These are phyloP conservation scores for Trichocladium antarcticum DNA, from an alignment of 495 filamentous ascomycete genomes.

Conservation along the genomic window DNA sequence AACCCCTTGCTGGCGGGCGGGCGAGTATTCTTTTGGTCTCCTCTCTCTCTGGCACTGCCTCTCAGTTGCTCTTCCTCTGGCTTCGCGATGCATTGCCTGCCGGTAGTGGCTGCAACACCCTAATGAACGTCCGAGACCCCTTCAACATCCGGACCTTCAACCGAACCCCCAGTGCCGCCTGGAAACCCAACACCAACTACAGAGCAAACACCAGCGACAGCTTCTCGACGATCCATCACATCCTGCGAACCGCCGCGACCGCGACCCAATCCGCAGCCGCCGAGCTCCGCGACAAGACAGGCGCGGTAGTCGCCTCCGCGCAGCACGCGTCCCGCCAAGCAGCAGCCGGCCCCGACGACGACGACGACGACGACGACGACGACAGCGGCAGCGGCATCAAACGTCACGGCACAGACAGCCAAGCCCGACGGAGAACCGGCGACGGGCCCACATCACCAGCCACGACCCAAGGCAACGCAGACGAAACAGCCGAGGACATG, in stretches of 20 bases:
- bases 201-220: not conserved
- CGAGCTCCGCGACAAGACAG: conserved; percentile 11
- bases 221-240: conserved; percentile 6
- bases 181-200: conserved; percentile 8
- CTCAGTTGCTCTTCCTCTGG: not conserved
- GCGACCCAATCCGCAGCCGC: conserved; percentile 12
- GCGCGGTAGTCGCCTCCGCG: conserved; percentile 5
- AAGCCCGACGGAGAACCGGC: not conserved
- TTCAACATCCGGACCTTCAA: conserved; percentile 14
- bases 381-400: not conserved
- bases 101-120: not conserved
- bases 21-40: not conserved
- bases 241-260: conserved; percentile 12
- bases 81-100: conserved; percentile 3
- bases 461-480: not conserved
- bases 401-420: no score
- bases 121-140: conserved; percentile 16
- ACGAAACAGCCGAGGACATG: conserved; percentile 39
- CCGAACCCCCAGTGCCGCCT: conserved; percentile 9
- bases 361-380: not conserved
- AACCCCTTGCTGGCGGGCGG: not conserved
- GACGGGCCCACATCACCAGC: not conserved
- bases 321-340: conserved; percentile 6
- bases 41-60: not conserved
- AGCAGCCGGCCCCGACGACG: not conserved